Conservation (phyloP, 2,329 filamentous ascomycete species). For the Alternaria sp. region DNA sequence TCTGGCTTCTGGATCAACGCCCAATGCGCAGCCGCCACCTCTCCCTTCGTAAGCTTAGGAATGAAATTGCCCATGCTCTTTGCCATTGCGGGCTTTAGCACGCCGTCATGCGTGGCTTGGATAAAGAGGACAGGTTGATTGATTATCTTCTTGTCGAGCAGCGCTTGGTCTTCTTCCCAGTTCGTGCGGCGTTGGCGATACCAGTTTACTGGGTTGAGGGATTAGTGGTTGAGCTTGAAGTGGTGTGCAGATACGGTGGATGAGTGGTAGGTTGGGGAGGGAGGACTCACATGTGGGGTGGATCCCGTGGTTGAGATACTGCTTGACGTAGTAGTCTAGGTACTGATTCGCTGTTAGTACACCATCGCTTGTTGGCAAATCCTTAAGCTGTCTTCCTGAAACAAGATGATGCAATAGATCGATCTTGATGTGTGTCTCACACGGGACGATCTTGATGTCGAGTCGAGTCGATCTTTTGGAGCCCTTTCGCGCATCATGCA, state of each 20-base stretch:
- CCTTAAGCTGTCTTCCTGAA: slow-evolving; percentile 9
- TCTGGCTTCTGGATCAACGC: slow-evolving; percentile 75
- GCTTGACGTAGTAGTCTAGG: slow-evolving; percentile 75
- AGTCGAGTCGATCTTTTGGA: slow-evolving; percentile 4
- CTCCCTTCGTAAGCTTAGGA: slow-evolving; percentile 66
- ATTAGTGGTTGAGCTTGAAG: not conserved
- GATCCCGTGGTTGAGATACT: slow-evolving; percentile 75
- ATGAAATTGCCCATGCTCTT: slow-evolving; percentile 73
- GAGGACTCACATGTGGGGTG: slow-evolving; percentile 68
- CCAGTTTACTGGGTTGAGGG: slow-evolving; percentile 69
- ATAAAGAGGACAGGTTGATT: slow-evolving; percentile 72
- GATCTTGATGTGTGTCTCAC: not conserved
- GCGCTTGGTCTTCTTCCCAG: slow-evolving; percentile 71
- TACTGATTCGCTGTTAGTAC: slow-evolving; percentile 56
- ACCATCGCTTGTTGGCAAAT: slow-evolving; percentile 5
- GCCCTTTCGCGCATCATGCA: slow-evolving; percentile 2
- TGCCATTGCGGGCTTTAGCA: slow-evolving; percentile 75
- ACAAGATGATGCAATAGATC: not conserved
- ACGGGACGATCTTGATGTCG: not conserved
- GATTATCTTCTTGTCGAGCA: slow-evolving; percentile 42
- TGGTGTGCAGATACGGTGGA: not conserved
- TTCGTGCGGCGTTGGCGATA: slow-evolving; percentile 79
- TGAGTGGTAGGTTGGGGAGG: not conserved
- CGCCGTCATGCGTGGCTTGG: slow-evolving; percentile 71
- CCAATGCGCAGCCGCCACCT: slow-evolving; percentile 81